A percentile compares a stretch with the other conserved stretches of the same genome.
These are phyloP conservation scores for Vachellia pachyceras DNA, from an alignment of 306 rosid species.

Conservation along the genomic window DNA sequence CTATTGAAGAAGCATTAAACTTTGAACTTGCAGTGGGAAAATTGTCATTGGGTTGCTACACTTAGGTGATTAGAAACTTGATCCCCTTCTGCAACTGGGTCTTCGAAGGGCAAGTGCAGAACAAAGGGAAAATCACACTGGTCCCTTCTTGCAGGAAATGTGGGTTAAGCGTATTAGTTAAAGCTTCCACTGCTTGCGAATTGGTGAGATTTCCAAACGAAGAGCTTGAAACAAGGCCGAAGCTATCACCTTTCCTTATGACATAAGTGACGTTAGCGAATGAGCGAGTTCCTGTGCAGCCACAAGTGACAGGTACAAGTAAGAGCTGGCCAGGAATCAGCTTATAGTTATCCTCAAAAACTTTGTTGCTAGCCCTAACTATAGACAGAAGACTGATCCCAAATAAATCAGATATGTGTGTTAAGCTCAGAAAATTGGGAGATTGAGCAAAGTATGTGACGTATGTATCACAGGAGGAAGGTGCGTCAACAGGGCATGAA, in stretches of 20 bases:
- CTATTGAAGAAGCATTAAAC: constrained; percentile 48
- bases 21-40: constrained; percentile 42
- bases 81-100: constrained; percentile 32
- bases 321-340: constrained; percentile 59
- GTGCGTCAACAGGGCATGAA: constrained; percentile 47
- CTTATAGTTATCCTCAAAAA: constrained; percentile 1
- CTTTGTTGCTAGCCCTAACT: constrained; percentile 56
- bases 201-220: constrained; percentile 60
- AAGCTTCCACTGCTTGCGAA: constrained; percentile 45
- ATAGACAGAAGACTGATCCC: constrained; percentile 49
- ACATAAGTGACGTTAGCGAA: constrained; percentile 55
- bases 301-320: constrained; percentile 60
- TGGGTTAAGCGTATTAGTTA: constrained; percentile 47
- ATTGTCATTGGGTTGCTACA: constrained; percentile 64
- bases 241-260: constrained; percentile 60
- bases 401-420: constrained; percentile 57
- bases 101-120: constrained; percentile 65
- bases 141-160: constrained; percentile 44
- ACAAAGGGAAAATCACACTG: constrained; percentile 60
- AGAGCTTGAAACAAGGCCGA: constrained; percentile 46
- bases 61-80: constrained; percentile 52
- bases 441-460: constrained; percentile 59
- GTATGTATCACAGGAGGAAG: constrained; percentile 53
- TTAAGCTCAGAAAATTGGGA: constrained; percentile 47
- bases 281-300: constrained; percentile 54